Percentiles rank a stretch among this genome's conserved stretches.
phyloP scores from a whole-genome alignment of 2,329 filamentous ascomycete species.

The Ramichloridium luteum region DNA sequence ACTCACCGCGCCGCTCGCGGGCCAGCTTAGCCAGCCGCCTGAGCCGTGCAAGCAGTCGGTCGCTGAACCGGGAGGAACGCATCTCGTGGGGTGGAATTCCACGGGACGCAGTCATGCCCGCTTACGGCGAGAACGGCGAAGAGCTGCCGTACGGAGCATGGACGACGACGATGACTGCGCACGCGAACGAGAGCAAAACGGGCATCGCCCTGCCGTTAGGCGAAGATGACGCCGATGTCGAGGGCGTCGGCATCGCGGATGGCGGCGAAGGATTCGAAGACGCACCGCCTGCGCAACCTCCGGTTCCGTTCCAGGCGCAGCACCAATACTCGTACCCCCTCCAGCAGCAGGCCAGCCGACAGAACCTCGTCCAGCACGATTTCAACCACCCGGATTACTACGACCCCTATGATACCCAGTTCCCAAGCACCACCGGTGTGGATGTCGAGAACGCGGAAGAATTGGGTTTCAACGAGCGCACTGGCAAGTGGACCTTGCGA shows the following conservation, averaged over 20 bases:
- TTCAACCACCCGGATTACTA: not conserved
- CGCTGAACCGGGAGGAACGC: not conserved
- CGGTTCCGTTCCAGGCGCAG: not conserved
- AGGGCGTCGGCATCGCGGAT: too few relatives aligned
- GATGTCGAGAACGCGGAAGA: not conserved
- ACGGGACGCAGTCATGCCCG: not conserved
- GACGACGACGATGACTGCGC: too few relatives aligned
- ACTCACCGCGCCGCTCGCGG: not conserved
- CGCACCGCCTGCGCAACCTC: not conserved
- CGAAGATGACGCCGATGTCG: too few relatives aligned
- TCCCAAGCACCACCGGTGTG: not conserved
- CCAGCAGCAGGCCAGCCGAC: not conserved
- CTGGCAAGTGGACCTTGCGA: not conserved
- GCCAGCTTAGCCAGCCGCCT: too few relatives aligned
- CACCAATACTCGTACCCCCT: not conserved
- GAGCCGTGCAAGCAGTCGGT: too few relatives aligned
- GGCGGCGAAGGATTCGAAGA: too few relatives aligned
- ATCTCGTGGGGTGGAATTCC: not conserved
- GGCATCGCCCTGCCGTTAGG: not conserved
- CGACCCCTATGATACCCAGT: not conserved
- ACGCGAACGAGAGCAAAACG: not conserved
- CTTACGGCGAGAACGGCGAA: not conserved
- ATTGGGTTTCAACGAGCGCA: not conserved
- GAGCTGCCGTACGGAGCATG: not conserved
- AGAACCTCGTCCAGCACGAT: not conserved